These are phyloP conservation scores for Trifolium fragiferum DNA, from an alignment of 306 rosid species.

Conservation along the genomic window DNA sequence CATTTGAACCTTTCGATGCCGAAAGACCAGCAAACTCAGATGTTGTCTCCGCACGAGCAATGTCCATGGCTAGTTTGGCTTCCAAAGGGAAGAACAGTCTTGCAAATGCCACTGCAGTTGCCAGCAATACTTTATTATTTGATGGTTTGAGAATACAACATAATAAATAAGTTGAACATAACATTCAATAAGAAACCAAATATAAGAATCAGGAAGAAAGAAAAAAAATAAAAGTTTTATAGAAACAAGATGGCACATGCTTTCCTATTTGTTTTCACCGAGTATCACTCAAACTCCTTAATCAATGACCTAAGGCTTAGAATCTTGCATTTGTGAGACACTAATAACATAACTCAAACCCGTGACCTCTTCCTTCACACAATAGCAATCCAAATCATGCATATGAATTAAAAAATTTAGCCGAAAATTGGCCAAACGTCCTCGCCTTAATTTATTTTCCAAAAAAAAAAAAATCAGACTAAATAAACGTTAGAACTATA, in stretches of 20 bases:
- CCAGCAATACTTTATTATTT: conserved; percentile 22
- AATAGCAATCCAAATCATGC: too few relatives aligned
- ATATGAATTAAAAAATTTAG: too few relatives aligned
- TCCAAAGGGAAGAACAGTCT: conserved; percentile 77
- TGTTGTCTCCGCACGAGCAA: conserved; percentile 71
- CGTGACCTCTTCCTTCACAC: too few relatives aligned
- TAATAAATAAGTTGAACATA: background rate
- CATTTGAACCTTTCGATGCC: conserved; percentile 61
- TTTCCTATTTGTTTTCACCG: background rate
- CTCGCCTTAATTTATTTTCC: too few relatives aligned
- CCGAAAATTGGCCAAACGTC: too few relatives aligned
- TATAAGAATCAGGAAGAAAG: background rate
- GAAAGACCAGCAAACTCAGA: conserved; percentile 57
- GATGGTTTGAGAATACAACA: conserved; percentile 24
- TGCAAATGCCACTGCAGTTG: conserved; percentile 85
- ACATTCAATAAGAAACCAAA: background rate
- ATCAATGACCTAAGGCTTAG: background rate
- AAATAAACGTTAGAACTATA: too few relatives aligned
- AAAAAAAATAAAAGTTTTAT: background rate
- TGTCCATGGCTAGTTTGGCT: conserved; percentile 86
- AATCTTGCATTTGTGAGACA: too few relatives aligned
- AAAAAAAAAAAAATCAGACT: too few relatives aligned
- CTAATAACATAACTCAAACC: too few relatives aligned
- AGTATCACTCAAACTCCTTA: background rate
- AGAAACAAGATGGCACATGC: background rate